Base-by-base conservation (phyloP, 768 basidiomycete species). In the Phylloporus arenicola region DNA sequence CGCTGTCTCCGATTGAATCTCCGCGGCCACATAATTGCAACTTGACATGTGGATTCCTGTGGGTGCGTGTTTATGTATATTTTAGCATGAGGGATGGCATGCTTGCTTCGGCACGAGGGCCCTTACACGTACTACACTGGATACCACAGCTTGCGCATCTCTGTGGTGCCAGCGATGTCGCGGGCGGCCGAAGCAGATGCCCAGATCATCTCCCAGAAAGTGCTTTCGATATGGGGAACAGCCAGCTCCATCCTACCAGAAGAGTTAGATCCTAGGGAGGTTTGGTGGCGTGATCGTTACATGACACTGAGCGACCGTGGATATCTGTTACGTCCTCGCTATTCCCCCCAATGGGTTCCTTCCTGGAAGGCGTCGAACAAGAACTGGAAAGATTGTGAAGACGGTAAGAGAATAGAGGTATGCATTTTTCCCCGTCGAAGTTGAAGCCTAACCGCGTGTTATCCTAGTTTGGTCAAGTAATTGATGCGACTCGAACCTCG, bases 401-500 rank as follows among this genome's bases (percentile, higher is more conserved):
- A 48, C n/a, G n/a, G n/a, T n/a, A n/a, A n/a, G n/a, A n/a, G n/a
- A n/a, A n/a, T n/a, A n/a, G n/a, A n/a, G n/a, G n/a, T n/a, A n/a
- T n/a, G n/a, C n/a, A n/a, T n/a, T n/a, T n/a, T n/a, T n/a, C n/a
- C n/a, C n/a, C n/a, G n/a, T n/a, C n/a, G n/a, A n/a, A n/a, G n/a
- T n/a, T n/a, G n/a, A n/a, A n/a, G n/a, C n/a, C n/a, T n/a, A n/a
- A n/a, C n/a, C n/a, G n/a, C n/a, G n/a, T n/a, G n/a, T n/a, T n/a
- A n/a, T n/a, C n/a, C n/a, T n/a, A n/a, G n/a, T n/a, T n/a, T 42
- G 39, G 39, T 22, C 29, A 4, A 31, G 17, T 57, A 7, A 43
- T 66, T 19, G 70, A 70, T 49, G 70, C 69, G 0, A 54, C 56
- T 1, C 58, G 69, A 3, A 19, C 57, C 2, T 30, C 19, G 6